These are phyloP conservation scores for Metschnikowia colocasiae DNA, from an alignment of 805 yeast genomes.

Conservation along the genomic window DNA sequence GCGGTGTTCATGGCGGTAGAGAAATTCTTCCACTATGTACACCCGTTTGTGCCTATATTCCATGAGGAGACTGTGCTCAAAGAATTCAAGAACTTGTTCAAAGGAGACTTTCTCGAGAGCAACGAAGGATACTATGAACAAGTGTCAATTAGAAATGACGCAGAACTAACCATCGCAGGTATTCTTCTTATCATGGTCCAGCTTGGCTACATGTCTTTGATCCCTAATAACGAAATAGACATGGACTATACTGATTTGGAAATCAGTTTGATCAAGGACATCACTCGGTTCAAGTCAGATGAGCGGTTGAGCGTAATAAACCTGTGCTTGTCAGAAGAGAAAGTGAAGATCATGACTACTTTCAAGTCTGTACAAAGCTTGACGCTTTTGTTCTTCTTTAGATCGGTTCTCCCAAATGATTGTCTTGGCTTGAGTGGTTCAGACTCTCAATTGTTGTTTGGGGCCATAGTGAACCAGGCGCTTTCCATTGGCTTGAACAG, in stretches of 20 bases:
- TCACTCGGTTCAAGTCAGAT: constrained; percentile 27
- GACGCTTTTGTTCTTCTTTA: constrained; percentile 31
- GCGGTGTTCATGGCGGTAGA: constrained; percentile 25
- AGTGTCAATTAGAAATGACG: constrained; percentile 26
- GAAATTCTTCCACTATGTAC: constrained; percentile 37
- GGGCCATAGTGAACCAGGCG: constrained; percentile 36
- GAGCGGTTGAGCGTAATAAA: constrained; percentile 29
- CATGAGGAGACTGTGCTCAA: constrained; percentile 26
- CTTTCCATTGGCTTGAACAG: constrained; percentile 39
- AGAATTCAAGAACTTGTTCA: constrained; percentile 26
- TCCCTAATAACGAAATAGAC: constrained; percentile 31
- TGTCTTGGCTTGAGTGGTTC: constrained; percentile 40
- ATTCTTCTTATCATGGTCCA: constrained; percentile 28
- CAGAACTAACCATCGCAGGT: constrained; percentile 31
- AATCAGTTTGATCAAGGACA: constrained; percentile 26
- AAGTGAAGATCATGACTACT: constrained; percentile 28
- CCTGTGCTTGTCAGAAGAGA: constrained; percentile 34
- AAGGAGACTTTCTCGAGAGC: constrained; percentile 8
- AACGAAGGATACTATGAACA: constrained; percentile 19
- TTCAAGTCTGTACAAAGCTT: constrained; percentile 36
- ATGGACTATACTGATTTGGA: constrained; percentile 29
- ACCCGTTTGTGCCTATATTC: constrained; percentile 36
- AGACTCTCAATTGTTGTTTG: constrained; percentile 37
- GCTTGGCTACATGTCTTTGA: constrained; percentile 37
- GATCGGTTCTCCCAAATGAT: constrained; percentile 40